Evolutionary conservation across 2,329 filamentous ascomycete genomes (phyloP), one percentile per base, ranked within the genome.

Genomic region (Penicillium sp.): DNA sequence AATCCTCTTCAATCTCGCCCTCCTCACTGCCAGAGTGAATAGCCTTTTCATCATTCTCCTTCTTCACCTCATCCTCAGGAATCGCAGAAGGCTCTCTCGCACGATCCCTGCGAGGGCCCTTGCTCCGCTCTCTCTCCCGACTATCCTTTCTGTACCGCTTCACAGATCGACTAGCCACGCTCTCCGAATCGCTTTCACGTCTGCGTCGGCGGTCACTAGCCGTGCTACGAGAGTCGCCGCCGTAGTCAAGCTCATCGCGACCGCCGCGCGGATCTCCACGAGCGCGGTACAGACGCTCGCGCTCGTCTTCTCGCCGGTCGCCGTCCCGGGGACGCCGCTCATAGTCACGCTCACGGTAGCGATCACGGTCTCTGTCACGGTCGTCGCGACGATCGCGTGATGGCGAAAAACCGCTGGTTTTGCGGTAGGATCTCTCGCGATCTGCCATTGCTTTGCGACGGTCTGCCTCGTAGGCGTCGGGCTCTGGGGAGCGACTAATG

Each of bases 381-480:
- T 69, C 67, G 24, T 68, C 65, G 6, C 64, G 62, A 40, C 66
- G 57, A 28, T 69, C 69, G 16, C 63, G 65, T n/a, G 63, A 52
- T 14, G 78, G 78, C 57, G 79, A 74, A 54, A 79, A 63, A 59
- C 79, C 74, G 55, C 85, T 86, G 71, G 82, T 82, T 72, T 93
- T 94, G 67, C 88, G 84, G 71, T 95, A 94, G 60, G 94, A 90
- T 56, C 90, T 86, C 72, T 97, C 94, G 39, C 94, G 85, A 65
- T 95, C 90, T 47, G 90, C 89, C 64, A 93, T 90, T 35, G 91
- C 91, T 68, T 91, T 93, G 61, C 89, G 86, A 56, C 93, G 84
- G 66, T 98, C 93, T 50, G 90, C 93, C 70, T 97, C 93, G 69
- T 98, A 98, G 16, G 88, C 82, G 71, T 98, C 90, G 48, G 82